Evolutionary conservation across 352 stramenopile species (phyloP), one percentile per base, ranked within the genome.

Genomic region (Phytophthora sansomeana): DNA sequence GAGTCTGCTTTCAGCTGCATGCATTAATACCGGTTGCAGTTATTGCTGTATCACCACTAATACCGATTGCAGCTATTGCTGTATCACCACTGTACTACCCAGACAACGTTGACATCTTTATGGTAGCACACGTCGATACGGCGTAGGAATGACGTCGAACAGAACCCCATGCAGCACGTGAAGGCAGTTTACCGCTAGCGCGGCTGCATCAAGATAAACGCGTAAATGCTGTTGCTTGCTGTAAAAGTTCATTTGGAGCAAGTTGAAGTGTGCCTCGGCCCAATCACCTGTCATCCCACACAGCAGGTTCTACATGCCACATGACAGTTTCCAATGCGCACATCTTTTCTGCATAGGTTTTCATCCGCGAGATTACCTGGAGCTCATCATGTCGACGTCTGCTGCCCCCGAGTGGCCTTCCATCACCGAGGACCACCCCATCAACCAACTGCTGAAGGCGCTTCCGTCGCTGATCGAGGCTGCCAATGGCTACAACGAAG

Each of bases 381-480:
- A 39, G 46, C 17, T 41, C 21, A 43, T 10, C 5, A 72, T 67
- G 57, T 57, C 65, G 19, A 58, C 36, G 35, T 30, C 59, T 29
- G n/a, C 42, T 36, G 33, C 36, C 29, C 43, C 58, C 51, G 36
- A 64, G 39, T 73, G 65, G 65, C 65, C 65, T 13, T 17, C 58
- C 5, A 35, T 73, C 44, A 36, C 51, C 6, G 58, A 57, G 29
- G 51, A 65, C 16, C 65, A 73, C 52, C 65, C 65, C 6, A 69
- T 69, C 14, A 69, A 73, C 38, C 58, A 73, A 17, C 44, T 73
- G 5, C 58, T 73, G 5, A 54, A 69, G 58, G 21, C 16, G 3
- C 44, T 73, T 1, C 65, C 65, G 28, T 24, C 50, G 17, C 44
- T 73, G 44, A 69, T 73, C 36, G 35, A 68, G 58, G 51, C 65